Percentiles rank a stretch among this genome's conserved stretches.
These are phyloP conservation scores for Gossypium stocksii DNA, from an alignment of 345 rosid genomes.

Conservation along the genomic window DNA sequence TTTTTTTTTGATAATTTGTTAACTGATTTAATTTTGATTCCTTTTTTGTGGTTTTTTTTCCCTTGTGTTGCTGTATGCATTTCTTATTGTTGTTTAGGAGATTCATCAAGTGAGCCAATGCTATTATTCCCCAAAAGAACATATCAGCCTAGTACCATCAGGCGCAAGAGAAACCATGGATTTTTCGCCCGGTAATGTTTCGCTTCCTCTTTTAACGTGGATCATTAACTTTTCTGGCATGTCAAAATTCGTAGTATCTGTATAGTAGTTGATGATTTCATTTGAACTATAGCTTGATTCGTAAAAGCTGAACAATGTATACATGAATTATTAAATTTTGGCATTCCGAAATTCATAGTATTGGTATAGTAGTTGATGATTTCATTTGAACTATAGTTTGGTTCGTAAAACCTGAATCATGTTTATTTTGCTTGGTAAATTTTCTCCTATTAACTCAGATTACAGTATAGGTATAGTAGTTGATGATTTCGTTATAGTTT, in stretches of 20 bases:
- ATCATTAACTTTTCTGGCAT: neutral
- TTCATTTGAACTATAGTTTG: neutral
- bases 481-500: too few relatives aligned
- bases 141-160: slow-evolving; percentile 81
- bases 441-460: too few relatives aligned
- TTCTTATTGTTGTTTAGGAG: slow-evolving; percentile 36
- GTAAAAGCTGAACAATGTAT: neutral
- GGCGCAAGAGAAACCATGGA: slow-evolving; percentile 86
- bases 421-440: too few relatives aligned
- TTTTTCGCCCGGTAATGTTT: slow-evolving; percentile 76
- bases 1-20: neutral
- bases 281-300: neutral
- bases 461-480: too few relatives aligned
- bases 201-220: neutral
- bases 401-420: too few relatives aligned
- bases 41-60: neutral
- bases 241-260: neutral
- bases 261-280: neutral
- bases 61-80: neutral
- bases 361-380: neutral
- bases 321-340: neutral
- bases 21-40: neutral
- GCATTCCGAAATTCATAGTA: too few relatives aligned
- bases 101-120: slow-evolving; percentile 71
- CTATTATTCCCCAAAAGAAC: slow-evolving; percentile 74